Evolutionary conservation across 306 rosid species (phyloP).

Genomic region (Coriaria nepalensis): DNA sequence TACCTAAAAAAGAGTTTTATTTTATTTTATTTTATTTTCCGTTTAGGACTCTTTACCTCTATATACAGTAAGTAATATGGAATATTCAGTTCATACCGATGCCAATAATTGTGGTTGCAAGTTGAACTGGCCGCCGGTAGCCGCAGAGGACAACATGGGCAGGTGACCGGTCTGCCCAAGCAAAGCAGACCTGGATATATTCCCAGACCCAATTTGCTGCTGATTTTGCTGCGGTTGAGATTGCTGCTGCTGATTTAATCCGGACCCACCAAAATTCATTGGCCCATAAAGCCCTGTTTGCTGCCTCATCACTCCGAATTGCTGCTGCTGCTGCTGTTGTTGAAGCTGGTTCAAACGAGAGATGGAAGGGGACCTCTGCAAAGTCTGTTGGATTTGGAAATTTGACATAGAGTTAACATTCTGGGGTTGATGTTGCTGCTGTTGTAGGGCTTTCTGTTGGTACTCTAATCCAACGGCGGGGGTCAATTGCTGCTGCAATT

Average conservation of each 20-base stretch:
- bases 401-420: constrained; percentile 31
- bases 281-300: constrained; percentile 48
- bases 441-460: constrained; percentile 23
- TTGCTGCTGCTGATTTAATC: constrained; percentile 36
- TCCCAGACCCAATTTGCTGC: constrained; percentile 45
- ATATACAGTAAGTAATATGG: too few species aligned
- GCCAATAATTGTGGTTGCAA: constrained; percentile 36
- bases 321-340: constrained; percentile 65
- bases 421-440: constrained; percentile 25
- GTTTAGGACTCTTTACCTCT: too few species aligned
- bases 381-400: constrained; percentile 50
- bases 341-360: constrained; percentile 42
- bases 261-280: constrained; percentile 68
- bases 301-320: constrained; percentile 50
- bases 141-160: constrained; percentile 56
- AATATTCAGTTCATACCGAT: constrained; percentile 41
- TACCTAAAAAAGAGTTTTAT: too few species aligned
- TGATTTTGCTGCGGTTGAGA: constrained; percentile 35
- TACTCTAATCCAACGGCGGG: constrained; percentile 33
- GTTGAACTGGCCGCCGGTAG: constrained; percentile 44
- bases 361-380: constrained; percentile 44
- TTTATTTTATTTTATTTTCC: too few species aligned
- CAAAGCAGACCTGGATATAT: constrained; percentile 49
- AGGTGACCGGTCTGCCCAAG: constrained; percentile 65
- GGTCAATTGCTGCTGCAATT: constrained; percentile 19